Percentiles rank a stretch among this genome's conserved stretches.
These are phyloP conservation scores for Chenopodium formosanum DNA, from an alignment of 148 eudicot species.

Conservation along the genomic window DNA sequence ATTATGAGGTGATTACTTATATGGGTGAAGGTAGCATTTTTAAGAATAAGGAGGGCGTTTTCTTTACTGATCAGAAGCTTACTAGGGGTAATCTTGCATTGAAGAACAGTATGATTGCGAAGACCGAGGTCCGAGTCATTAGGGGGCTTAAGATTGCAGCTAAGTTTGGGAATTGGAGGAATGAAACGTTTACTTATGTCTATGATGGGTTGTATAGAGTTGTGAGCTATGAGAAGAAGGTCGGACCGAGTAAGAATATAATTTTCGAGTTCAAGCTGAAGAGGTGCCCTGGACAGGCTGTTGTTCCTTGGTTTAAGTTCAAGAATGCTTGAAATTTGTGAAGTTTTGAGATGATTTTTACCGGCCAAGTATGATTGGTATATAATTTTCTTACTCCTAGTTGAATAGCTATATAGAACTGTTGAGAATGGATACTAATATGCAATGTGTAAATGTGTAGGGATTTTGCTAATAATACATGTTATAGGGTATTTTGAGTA, in stretches of 20 bases:
- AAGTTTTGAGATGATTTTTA: not conserved
- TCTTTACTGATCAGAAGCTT: conserved; percentile 48
- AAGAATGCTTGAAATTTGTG: not conserved
- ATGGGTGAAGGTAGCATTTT: conserved; percentile 50
- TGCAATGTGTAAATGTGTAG: no score
- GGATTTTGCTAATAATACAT: no score
- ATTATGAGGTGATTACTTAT: conserved; percentile 29
- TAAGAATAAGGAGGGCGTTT: not conserved
- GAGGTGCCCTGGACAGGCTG: conserved; percentile 35
- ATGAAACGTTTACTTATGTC: not conserved
- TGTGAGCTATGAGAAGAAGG: conserved; percentile 17
- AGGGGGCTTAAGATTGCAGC: conserved; percentile 15
- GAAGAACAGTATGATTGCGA: conserved; percentile 41
- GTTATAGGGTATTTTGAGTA: no score
- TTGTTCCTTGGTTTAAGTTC: conserved; percentile 21
- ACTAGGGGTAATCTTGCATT: conserved; percentile 50
- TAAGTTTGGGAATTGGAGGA: no score
- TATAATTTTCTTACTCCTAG: no score
- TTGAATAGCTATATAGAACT: no score
- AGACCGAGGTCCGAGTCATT: conserved; percentile 49
- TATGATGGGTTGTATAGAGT: conserved; percentile 57
- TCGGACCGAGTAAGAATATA: conserved; percentile 22
- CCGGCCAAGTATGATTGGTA: no score
- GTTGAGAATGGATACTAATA: no score
- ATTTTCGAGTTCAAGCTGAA: conserved; percentile 39